Evolutionary conservation across 106 monocot genomes (phyloP), one percentile per base, ranked within the genome.

Genomic region (Iris macrosiphon): DNA sequence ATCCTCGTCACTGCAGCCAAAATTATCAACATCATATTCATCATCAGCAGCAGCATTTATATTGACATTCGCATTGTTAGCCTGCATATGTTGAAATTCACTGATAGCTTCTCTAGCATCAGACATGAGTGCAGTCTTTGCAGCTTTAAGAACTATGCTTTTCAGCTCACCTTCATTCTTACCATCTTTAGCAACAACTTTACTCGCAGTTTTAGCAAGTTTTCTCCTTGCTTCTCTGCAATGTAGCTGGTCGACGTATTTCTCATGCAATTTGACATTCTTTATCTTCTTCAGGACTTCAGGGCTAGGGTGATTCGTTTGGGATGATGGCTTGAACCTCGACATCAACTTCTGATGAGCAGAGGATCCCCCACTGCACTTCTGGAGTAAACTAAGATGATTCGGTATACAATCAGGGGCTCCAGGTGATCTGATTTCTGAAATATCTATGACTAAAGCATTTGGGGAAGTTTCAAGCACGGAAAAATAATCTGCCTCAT

Each of bases 221-320:
- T 33, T 60, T 67, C 77, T 74, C 60, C 56, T 75, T 10, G 66
- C 55, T 52, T 87, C 81, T 32, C 74, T 67, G 4, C 32, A 61
- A 52, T 74, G 77, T 40, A 87, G 67, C 33, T 78, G 77, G 35
- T 87, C 67, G 17, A 87, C 75, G 37, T 87, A 87, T 49, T 70
- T 81, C 56, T 87, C 87, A 69, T 87, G 87, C 51, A 82, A 61
- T 4, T 54, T 64, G 18, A 78, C 41, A 14, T 87, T 87, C 63
- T 87, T 87, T 34, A 87, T 49, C 39, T 12, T 41, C 44, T 87
- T 87, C 44, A 87, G 56, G 34, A 87, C 87, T 60, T 57, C 78
- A 29, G 87, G 87, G 45, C 87, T 87, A 4, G 54, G 60, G 28
- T 60, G 31, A 26, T 20, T 31, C 31, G 30, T 48, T 32, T 50